Conservation (phyloP, 192 early-diverging fungal genomes). For the Pecoramyces ruminantium region DNA sequence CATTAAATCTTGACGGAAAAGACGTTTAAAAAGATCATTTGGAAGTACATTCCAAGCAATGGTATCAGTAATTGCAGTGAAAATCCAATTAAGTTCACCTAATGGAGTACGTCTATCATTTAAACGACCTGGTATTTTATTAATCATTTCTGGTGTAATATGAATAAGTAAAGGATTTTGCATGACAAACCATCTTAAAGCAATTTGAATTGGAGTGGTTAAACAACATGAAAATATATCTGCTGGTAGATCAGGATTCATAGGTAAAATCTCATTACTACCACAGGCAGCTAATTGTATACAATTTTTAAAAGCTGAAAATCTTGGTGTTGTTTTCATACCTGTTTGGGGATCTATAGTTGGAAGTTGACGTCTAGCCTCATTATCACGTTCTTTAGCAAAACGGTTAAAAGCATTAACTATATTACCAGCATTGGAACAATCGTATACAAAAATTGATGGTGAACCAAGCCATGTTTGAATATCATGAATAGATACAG, state of each 20-base stretch:
- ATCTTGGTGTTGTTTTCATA: slow-evolving; percentile 3
- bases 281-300: slow-evolving; percentile 89
- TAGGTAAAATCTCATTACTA: slow-evolving; percentile 68
- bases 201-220: slow-evolving; percentile 88
- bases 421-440: slow-evolving; percentile 81
- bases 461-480: slow-evolving; percentile 92
- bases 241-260: slow-evolving; percentile 84
- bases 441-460: slow-evolving; percentile 93
- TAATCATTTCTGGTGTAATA: slow-evolving; percentile 74
- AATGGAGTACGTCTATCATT: slow-evolving; percentile 84
- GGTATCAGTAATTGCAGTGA: slow-evolving; percentile 94
- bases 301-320: slow-evolving; percentile 36
- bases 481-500: slow-evolving; percentile 75
- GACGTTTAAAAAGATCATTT: slow-evolving; percentile 69
- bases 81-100: slow-evolving; percentile 98
- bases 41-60: slow-evolving; percentile 93
- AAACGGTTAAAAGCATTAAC: slow-evolving; percentile 76
- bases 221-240: slow-evolving; percentile 94
- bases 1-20: slow-evolving; percentile 87
- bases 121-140: slow-evolving; percentile 65
- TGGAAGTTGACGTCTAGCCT: slow-evolving; percentile 12
- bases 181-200: slow-evolving; percentile 76
- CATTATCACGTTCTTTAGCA: slow-evolving; percentile 67
- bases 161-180: slow-evolving; percentile 58
- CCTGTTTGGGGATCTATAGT: slow-evolving; percentile 8